phyloP scores from a whole-genome alignment of 1,139 yeast species.

The Hyphopichia khmerensis region DNA sequence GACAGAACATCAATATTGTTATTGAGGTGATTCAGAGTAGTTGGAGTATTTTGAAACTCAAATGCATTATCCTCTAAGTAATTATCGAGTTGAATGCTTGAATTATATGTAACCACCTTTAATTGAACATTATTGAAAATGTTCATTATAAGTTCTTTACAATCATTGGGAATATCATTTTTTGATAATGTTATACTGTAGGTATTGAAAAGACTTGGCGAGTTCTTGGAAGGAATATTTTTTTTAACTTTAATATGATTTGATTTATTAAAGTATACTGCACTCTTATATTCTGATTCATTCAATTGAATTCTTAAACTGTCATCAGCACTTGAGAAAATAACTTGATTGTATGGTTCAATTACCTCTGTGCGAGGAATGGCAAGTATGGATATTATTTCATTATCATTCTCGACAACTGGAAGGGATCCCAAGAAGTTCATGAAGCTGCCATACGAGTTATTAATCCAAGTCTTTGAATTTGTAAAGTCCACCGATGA shows the following conservation, averaged over 20 bases:
- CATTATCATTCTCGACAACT: no score
- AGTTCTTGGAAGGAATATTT: not conserved
- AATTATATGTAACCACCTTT: not conserved
- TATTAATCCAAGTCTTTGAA: not conserved
- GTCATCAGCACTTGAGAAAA: not conserved
- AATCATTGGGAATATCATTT: not conserved
- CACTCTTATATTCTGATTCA: not conserved
- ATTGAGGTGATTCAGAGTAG: not conserved
- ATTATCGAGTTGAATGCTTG: not conserved
- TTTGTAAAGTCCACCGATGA: not conserved
- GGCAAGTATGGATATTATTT: no score
- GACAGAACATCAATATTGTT: not conserved
- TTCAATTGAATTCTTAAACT: not conserved
- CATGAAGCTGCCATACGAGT: no score
- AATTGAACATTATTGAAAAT: not conserved
- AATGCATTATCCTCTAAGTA: not conserved
- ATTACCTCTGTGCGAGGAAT: not conserved
- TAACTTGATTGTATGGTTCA: not conserved
- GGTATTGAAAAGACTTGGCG: not conserved
- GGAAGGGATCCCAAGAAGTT: no score
- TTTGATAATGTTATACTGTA: not conserved
- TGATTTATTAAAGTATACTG: conserved; percentile 8
- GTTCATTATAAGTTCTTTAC: not conserved
- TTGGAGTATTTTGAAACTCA: no score
- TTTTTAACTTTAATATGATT: conserved; percentile 6